Evolutionary conservation across 257 asterid genomes (phyloP).

Genomic region (Solanum chilense): DNA sequence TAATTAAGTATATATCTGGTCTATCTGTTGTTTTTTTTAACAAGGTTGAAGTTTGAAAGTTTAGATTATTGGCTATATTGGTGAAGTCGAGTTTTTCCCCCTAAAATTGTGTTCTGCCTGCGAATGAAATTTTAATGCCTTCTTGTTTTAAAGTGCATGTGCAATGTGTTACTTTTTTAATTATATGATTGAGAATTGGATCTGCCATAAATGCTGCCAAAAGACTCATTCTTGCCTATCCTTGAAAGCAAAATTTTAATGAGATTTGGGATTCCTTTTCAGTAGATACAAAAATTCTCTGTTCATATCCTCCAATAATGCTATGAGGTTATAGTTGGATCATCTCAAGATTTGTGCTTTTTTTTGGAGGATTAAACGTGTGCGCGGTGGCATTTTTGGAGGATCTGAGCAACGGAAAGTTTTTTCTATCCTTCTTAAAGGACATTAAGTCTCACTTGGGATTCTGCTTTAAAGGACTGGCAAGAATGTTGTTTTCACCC

Average conservation of each 20-base stretch:
- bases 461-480: not conserved
- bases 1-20: not conserved
- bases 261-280: not conserved
- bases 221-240: not conserved
- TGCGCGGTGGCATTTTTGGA: not conserved
- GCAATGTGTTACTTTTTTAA: not conserved
- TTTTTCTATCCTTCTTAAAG: not conserved
- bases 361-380: not conserved
- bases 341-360: not conserved
- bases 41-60: not conserved
- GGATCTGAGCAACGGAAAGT: not conserved
- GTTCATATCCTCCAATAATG: not conserved
- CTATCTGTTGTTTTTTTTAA: not conserved
- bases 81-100: not conserved
- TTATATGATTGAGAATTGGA: not conserved
- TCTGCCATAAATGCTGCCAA: not conserved
- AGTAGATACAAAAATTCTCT: not conserved
- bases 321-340: not conserved
- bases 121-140: not conserved
- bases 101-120: not conserved
- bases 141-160: not conserved
- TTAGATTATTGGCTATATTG: not conserved
- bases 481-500: not conserved
- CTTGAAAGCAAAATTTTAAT: not conserved
- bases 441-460: not conserved